Evolutionary conservation across 768 basidiomycete genomes (phyloP).

Genomic region (Tylopilus intermedius): DNA sequence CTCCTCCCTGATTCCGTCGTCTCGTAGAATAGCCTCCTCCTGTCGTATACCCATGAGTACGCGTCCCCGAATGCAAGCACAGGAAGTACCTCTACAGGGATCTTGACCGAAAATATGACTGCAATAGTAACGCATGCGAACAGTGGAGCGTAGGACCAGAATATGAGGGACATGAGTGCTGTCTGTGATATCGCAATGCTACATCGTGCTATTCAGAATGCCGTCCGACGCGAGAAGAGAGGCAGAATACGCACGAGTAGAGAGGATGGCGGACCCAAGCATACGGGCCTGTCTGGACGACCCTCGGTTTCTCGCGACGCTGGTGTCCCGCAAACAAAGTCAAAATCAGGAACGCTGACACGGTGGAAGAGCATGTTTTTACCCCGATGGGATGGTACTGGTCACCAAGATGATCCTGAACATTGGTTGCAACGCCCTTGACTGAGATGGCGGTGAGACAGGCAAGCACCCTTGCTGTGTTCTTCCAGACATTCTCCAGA

Average conservation of each 20-base stretch:
- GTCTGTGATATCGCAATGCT: constrained; percentile 1
- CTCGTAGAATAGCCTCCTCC: not conserved
- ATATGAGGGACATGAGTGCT: not conserved
- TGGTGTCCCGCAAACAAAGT: not conserved
- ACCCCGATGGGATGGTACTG: not conserved
- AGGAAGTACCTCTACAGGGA: not conserved
- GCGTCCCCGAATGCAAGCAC: no score
- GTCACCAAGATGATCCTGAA: no score
- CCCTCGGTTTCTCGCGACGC: constrained; percentile 11
- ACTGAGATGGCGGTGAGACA: not conserved
- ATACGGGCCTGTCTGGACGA: constrained; percentile 12
- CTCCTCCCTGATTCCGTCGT: not conserved
- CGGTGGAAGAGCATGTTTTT: no score
- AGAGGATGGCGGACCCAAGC: constrained; percentile 13
- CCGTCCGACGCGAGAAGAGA: not conserved
- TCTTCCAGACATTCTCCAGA: not conserved
- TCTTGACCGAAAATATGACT: not conserved
- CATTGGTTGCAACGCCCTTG: no score
- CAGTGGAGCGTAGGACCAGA: constrained; percentile 9
- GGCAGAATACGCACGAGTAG: constrained; percentile 4
- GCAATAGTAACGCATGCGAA: not conserved
- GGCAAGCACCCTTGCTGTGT: not conserved
- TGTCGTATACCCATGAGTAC: not conserved
- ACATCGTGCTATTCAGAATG: not conserved
- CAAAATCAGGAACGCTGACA: no score